A percentile compares a stretch with the other conserved stretches of the same genome.
These are phyloP conservation scores for Penicillium atrosanguineum DNA, from an alignment of 495 filamentous ascomycete genomes.

Conservation along the genomic window DNA sequence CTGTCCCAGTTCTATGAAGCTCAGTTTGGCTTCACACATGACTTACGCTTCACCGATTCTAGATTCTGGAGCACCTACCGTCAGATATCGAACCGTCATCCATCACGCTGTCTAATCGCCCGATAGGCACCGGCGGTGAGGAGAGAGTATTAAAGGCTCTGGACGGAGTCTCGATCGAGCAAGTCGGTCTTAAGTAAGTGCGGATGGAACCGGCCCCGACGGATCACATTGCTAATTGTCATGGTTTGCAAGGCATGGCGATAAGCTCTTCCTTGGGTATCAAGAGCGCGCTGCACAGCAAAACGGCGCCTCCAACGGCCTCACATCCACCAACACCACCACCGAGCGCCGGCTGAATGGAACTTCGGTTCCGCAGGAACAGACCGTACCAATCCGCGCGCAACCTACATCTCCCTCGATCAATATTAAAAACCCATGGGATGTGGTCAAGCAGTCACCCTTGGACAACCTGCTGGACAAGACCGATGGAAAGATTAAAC, in stretches of 20 bases:
- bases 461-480: conserved; percentile 85
- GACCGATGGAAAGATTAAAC: conserved; percentile 87
- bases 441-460: conserved; percentile 79
- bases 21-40: not conserved
- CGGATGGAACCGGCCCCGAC: not conserved
- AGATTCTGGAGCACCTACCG: conserved; percentile 65
- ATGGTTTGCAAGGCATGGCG: conserved; percentile 66
- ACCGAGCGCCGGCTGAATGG: conserved; percentile 67
- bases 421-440: conserved; percentile 87
- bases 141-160: conserved; percentile 67
- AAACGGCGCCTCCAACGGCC: conserved; percentile 48
- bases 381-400: conserved; percentile 61
- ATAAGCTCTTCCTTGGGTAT: conserved; percentile 85
- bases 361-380: conserved; percentile 65
- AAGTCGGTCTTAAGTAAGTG: conserved; percentile 68
- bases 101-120: conserved; percentile 77
- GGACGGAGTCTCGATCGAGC: conserved; percentile 60
- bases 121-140: conserved; percentile 69
- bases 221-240: not conserved
- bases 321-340: conserved; percentile 42
- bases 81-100: conserved; percentile 68
- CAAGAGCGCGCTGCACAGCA: conserved; percentile 47
- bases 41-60: conserved; percentile 4
- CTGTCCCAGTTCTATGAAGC: not conserved
- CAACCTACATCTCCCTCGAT: conserved; percentile 55